Evolutionary conservation across 2,329 filamentous ascomycete genomes (phyloP).

Genomic region (Sporothrix pallida): DNA sequence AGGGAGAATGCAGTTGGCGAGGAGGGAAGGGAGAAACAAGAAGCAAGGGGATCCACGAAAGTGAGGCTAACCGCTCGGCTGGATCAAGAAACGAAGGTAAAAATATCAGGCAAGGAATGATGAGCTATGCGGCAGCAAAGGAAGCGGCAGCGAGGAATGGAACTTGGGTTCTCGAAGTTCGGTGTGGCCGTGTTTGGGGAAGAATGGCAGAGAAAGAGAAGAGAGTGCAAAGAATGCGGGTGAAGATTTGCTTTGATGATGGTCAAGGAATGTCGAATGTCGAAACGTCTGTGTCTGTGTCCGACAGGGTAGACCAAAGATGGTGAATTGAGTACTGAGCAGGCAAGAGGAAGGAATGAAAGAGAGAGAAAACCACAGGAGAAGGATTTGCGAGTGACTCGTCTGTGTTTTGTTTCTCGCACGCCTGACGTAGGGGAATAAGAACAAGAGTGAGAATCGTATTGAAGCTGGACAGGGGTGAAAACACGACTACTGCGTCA

Average conservation of each 20-base stretch:
- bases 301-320: background rate
- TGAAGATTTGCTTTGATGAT: background rate
- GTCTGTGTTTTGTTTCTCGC: slow-evolving; percentile 24
- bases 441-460: slow-evolving; percentile 7
- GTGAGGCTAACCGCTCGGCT: slow-evolving; percentile 29
- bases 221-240: slow-evolving; percentile 5
- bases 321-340: background rate
- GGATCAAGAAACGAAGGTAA: slow-evolving; percentile 13
- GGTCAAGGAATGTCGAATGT: slow-evolving; percentile 4
- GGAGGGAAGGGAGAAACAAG: slow-evolving; percentile 2
- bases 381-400: slow-evolving; percentile 1
- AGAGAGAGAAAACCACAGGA: background rate
- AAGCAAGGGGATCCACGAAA: slow-evolving; percentile 25
- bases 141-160: background rate
- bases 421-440: slow-evolving; percentile 24
- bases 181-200: background rate
- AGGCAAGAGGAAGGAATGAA: background rate
- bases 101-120: slow-evolving; percentile 23
- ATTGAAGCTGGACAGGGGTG: slow-evolving; percentile 8
- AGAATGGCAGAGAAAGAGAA: background rate
- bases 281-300: slow-evolving; percentile 10
- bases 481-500: slow-evolving; percentile 22
- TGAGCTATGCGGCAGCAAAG: slow-evolving; percentile 9
- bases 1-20: background rate
- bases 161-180: background rate